Evolutionary conservation across 75 land plant species (phyloP), one percentile per base, ranked within the genome.

Genomic region (Adiantum capillusveneris): DNA sequence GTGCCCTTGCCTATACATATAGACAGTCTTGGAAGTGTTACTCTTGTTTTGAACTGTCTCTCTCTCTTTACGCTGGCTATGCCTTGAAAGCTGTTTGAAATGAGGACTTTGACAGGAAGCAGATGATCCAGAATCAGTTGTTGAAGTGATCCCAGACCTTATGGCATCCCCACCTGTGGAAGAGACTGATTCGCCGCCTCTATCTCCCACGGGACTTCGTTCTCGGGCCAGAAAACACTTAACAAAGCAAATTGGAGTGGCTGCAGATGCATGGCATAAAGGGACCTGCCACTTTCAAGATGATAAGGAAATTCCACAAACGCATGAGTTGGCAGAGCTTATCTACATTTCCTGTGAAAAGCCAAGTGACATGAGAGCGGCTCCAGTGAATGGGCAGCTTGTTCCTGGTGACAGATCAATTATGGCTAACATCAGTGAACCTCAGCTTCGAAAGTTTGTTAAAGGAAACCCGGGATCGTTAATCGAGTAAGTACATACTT

Each of bases 371-470:
- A 73, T 73, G 76, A 54, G 65, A 30, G 57, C 53, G 9, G 51
- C 72, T 45, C 64, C 58, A 29, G n/a, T n/a, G n/a, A 65, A 68
- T 7, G 76, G 76, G 20, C 67, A 70, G 3, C 59, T 73, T 18
- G 42, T 73, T 0, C 25, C 59, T 0, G 70, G 70, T 24, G 60
- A 61, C 0, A 26, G 44, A 13, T 73, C 76, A 21, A 73, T 73
- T 34, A 73, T 73, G 76, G 76, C 71, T 0, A 73, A 73, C 44
- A 29, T 73, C 44, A 73, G 76, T 26, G 76, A 73, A 26, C 70
- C 76, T n/a, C 76, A 73, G 53, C 31, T 73, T 2, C 62, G 44
- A 20, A 54, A 73, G 49, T 45, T 58, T 14, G 43, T 60, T 27
- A 49, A 34, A 12, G 45, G 18, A 11, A 53, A 73, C 34, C 65